These are phyloP conservation scores for Vitis labrusca DNA, from an alignment of 164 flowering plant genomes.

Conservation along the genomic window DNA sequence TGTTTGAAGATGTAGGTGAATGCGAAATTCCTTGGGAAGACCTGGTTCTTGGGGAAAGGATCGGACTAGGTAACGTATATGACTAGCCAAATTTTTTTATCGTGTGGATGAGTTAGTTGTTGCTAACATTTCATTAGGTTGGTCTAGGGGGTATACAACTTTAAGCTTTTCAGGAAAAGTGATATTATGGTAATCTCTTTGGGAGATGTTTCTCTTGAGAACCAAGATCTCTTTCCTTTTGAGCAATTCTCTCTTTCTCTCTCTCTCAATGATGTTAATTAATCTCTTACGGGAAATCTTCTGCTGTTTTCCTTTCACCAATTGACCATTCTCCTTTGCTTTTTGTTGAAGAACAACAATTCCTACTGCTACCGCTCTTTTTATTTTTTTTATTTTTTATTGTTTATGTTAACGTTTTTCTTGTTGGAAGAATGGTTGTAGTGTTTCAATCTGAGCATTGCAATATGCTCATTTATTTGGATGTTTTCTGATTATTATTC, in stretches of 20 bases:
- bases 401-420: no score
- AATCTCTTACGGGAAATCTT: no score
- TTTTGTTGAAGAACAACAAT: no score
- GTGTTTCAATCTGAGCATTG: background rate
- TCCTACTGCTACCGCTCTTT: no score
- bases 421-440: no score
- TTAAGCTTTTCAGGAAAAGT: no score
- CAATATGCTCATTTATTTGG: background rate
- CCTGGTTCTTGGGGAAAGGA: slow-evolving; percentile 90
- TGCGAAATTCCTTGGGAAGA: slow-evolving; percentile 97
- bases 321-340: no score
- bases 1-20: slow-evolving; percentile 70
- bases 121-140: background rate
- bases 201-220: background rate
- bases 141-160: background rate
- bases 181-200: background rate
- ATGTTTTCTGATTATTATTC: slow-evolving; percentile 1
- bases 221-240: background rate
- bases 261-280: no score
- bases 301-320: no score
- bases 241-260: background rate
- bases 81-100: background rate
- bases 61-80: slow-evolving; percentile 80
- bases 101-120: background rate
- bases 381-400: no score